Percentiles rank a stretch among this genome's conserved stretches.
Conservation (phyloP, 371 early-diverging fungal species). For the Lichtheimia hyalospora region DNA sequence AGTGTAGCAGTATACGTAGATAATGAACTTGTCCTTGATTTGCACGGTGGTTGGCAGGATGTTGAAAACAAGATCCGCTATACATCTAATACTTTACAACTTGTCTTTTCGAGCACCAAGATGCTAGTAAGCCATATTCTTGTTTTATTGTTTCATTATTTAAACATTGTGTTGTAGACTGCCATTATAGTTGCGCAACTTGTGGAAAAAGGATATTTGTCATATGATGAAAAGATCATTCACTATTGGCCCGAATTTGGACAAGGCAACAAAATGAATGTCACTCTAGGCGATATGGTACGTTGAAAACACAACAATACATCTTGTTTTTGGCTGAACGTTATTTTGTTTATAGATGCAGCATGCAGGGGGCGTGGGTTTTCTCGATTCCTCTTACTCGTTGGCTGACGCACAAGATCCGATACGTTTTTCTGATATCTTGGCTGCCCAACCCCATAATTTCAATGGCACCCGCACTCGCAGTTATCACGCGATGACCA, state of each 20-base stretch:
- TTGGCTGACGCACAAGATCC: conserved; percentile 28
- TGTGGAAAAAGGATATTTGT: conserved; percentile 57
- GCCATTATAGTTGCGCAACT: conserved; percentile 61
- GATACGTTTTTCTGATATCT: conserved; percentile 26
- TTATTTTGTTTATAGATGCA: conserved; percentile 33
- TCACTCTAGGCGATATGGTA: conserved; percentile 58
- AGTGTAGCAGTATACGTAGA: conserved; percentile 54
- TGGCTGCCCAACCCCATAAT: conserved; percentile 65
- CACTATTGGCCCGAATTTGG: conserved; percentile 82
- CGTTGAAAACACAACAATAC: not conserved
- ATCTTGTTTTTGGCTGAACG: not conserved
- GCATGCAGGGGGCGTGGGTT: conserved; percentile 66
- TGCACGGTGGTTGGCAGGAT: conserved; percentile 69
- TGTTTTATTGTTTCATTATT: not conserved
- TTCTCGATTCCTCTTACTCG: conserved; percentile 45
- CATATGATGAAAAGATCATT: conserved; percentile 52
- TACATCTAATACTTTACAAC: conserved; percentile 55
- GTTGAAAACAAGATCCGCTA: conserved; percentile 36
- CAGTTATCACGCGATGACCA: conserved; percentile 66
- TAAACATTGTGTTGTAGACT: conserved; percentile 10
- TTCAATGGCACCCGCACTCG: conserved; percentile 52
- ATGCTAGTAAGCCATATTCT: conserved; percentile 33
- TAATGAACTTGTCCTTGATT: conserved; percentile 58
- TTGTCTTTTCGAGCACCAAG: conserved; percentile 71
- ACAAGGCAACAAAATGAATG: conserved; percentile 69